Evolutionary conservation across 1,284 basidiomycete species (phyloP).

Genomic region (Tilletia indica): DNA sequence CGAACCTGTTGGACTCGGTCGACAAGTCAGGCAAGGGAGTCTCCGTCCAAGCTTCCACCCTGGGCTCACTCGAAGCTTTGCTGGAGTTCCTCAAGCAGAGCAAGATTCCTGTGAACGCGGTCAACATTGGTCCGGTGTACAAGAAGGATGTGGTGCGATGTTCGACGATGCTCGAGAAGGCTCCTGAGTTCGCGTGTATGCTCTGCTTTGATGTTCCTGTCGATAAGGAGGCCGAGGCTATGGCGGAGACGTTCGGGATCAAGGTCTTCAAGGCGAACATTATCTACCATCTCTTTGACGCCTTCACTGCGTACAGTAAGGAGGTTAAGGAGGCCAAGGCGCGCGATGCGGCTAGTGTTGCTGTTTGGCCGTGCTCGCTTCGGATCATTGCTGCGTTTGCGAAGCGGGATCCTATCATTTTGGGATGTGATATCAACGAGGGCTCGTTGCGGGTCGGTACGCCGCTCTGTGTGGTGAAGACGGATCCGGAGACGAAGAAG

Average conservation of each 20-base stretch:
- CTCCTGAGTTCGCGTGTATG: slow-evolving; percentile 83
- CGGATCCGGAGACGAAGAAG: slow-evolving; percentile 79
- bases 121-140: slow-evolving; percentile 97
- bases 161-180: slow-evolving; percentile 91
- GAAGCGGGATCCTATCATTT: slow-evolving; percentile 91
- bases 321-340: slow-evolving; percentile 91
- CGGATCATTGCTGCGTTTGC: slow-evolving; percentile 90
- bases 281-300: slow-evolving; percentile 97
- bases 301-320: slow-evolving; percentile 92
- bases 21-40: slow-evolving; percentile 94
- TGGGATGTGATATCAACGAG: slow-evolving; percentile 95
- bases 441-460: slow-evolving; percentile 87
- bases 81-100: slow-evolving; percentile 91
- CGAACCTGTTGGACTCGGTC: slow-evolving; percentile 81
- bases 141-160: slow-evolving; percentile 93
- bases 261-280: slow-evolving; percentile 95
- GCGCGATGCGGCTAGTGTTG: slow-evolving; percentile 85
- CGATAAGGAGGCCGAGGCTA: slow-evolving; percentile 84
- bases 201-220: slow-evolving; percentile 91
- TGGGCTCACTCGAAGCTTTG: slow-evolving; percentile 94
- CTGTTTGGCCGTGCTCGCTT: slow-evolving; percentile 94
- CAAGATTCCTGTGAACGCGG: slow-evolving; percentile 84
- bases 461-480: slow-evolving; percentile 89
- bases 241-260: slow-evolving; percentile 91
- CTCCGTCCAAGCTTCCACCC: slow-evolving; percentile 94